Conservation (phyloP, 768 basidiomycete genomes). For the Fibroporia radiculosa region DNA sequence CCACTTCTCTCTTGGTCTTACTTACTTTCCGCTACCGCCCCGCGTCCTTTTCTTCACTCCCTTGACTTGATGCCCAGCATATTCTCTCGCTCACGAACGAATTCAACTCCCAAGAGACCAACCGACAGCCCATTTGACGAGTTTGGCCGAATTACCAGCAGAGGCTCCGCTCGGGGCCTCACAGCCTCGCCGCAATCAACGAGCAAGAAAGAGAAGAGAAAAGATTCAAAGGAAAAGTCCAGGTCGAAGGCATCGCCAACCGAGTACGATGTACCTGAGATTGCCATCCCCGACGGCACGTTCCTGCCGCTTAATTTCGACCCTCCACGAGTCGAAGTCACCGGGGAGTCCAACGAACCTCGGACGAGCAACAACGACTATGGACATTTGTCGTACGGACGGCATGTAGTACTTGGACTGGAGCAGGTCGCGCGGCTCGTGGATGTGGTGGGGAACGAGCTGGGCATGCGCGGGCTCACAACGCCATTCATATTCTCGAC, state of each 20-base stretch:
- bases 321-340: conserved; percentile 20
- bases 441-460: conserved; percentile 60
- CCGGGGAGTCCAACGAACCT: conserved; percentile 11
- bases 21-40: conserved; percentile 8
- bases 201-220: conserved; percentile 44
- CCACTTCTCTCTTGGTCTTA: background rate
- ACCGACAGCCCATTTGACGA: conserved; percentile 40
- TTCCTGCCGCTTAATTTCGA: conserved; percentile 29
- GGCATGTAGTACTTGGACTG: conserved; percentile 71
- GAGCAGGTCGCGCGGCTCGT: conserved; percentile 67
- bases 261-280: conserved; percentile 27
- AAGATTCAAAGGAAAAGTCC: conserved; percentile 33
- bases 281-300: conserved; percentile 25
- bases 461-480: conserved; percentile 64
- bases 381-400: conserved; percentile 66
- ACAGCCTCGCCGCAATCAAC: conserved; percentile 17
- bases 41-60: conserved; percentile 6
- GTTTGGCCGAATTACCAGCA: conserved; percentile 54
- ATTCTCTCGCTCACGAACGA: conserved; percentile 64
- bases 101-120: conserved; percentile 38
- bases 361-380: conserved; percentile 38
- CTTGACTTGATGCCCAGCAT: conserved; percentile 57
- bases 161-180: conserved; percentile 29
- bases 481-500: conserved; percentile 91
- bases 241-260: conserved; percentile 32